A percentile compares a stretch with the other conserved stretches of the same genome.
phyloP scores from a whole-genome alignment of 331 rosid genomes.

The Malus hybrid region DNA sequence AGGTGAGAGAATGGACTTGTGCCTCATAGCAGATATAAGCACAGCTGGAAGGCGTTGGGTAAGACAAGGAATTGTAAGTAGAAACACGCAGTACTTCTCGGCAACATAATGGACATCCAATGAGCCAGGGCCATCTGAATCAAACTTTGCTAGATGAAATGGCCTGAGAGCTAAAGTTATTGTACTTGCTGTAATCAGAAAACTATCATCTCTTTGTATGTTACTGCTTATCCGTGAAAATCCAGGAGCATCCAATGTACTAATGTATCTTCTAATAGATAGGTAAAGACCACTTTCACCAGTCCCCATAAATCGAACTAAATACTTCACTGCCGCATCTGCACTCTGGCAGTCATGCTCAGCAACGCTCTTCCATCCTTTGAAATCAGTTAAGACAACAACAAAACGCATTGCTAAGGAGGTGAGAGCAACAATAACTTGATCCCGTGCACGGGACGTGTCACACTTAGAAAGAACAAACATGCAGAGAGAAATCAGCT shows the following conservation, averaged over 20 bases:
- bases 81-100: conserved; percentile 45
- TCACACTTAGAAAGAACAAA: conserved; percentile 63
- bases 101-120: conserved; percentile 51
- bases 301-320: conserved; percentile 55
- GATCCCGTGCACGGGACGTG: conserved; percentile 28
- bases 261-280: conserved; percentile 60
- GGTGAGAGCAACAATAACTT: conserved; percentile 41
- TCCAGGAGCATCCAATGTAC: conserved; percentile 30
- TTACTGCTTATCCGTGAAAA: conserved; percentile 29
- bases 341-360: conserved; percentile 37
- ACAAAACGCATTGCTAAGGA: conserved; percentile 75
- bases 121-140: conserved; percentile 24
- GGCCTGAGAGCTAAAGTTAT: conserved; percentile 84
- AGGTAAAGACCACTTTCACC: conserved; percentile 57
- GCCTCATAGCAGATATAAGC: conserved; percentile 82
- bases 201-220: conserved; percentile 45
- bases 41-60: conserved; percentile 64
- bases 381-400: conserved; percentile 70
- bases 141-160: conserved; percentile 41
- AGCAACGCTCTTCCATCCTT: conserved; percentile 69
- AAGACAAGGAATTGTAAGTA: conserved; percentile 79
- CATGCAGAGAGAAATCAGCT: conserved; percentile 59
- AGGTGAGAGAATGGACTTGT: conserved; percentile 65
- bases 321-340: conserved; percentile 52
- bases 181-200: conserved; percentile 78